Conservation (phyloP, 164 flowering plant species). For the Aristolochia fimbriata region DNA sequence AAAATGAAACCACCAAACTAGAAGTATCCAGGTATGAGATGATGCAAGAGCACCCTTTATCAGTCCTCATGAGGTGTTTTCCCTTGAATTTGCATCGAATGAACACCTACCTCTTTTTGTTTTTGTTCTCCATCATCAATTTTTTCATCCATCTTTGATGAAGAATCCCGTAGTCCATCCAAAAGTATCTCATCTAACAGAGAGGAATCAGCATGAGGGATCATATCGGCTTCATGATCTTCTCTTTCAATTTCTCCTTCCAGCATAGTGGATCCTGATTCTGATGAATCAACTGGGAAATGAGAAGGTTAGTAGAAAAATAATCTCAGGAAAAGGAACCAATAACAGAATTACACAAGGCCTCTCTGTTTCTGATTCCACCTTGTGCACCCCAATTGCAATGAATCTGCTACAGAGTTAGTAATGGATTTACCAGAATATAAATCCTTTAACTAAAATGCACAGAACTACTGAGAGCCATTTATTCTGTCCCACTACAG, state of each 20-base stretch:
- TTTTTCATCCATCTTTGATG: constrained; percentile 16
- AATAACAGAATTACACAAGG: no score
- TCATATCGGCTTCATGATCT: constrained; percentile 13
- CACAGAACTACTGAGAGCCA: no score
- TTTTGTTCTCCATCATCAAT: constrained; percentile 20
- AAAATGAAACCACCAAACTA: no score
- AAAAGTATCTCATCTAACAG: constrained; percentile 60
- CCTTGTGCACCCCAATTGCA: no score
- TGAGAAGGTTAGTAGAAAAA: no score
- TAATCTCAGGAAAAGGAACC: no score
- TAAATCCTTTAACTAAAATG: no score
- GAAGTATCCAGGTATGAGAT: neutral
- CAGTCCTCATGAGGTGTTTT: neutral
- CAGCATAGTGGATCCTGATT: constrained; percentile 23
- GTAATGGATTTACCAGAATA: no score
- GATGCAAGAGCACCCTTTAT: neutral
- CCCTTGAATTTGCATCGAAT: neutral
- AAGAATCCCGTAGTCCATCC: constrained; percentile 27
- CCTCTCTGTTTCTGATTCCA: no score
- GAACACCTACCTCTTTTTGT: constrained; percentile 42
- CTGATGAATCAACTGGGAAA: constrained; percentile 9
- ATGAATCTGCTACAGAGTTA: no score
- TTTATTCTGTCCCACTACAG: no score
- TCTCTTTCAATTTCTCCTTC: constrained; percentile 26
- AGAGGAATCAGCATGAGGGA: constrained; percentile 25